Evolutionary conservation across 495 filamentous ascomycete species (phyloP), one percentile per base, ranked within the genome.

Genomic region (Penicillium fimorum): DNA sequence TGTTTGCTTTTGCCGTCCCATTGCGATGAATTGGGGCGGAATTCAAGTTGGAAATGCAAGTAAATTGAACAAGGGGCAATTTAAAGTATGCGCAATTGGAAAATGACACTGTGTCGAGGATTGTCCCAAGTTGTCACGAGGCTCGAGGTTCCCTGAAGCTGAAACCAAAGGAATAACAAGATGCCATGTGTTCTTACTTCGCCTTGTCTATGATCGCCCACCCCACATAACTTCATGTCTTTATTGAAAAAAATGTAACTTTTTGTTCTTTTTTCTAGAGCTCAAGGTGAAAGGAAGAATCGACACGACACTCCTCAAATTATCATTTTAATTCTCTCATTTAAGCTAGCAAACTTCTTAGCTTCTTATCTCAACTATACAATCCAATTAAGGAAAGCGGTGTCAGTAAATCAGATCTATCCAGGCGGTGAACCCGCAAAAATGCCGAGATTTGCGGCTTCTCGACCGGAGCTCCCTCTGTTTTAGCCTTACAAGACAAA

Each of bases 1-100:
- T 38, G 82, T 66, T 75, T 89, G 86, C 68, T 92, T 91, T 55
- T 79, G 79, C 59, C 88, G 82, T 57, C 87, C 87, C 88, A 92
- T 92, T 63, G 63, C 53, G 47, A 43, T 15, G 9, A 50, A 53
- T 20, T 38, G 20, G 27, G 35, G 49, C 25, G 18, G 29, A 55
- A 38, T 47, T 10, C 4, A 40, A 25, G 27, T 24, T 30, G 12
- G 20, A 50, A 51, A 33, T 35, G n/a, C 43, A 50, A 60, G 20
- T 40, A 20, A 41, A 40, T 50, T 7, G 12, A 50, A 25, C 15
- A 52, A 13, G 9, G 52, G 22, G 40, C 37, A 29, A 29, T 32
- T 38, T 27, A 24, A 27, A 53, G n/a, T 29, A 27, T 47, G n/a
- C 35, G n/a, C 29, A 11, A 10, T 15, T 8, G 30, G 15, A 5